These are phyloP conservation scores for Saccharomycopsis synnaedendra DNA, from an alignment of 805 yeast species.

Conservation along the genomic window DNA sequence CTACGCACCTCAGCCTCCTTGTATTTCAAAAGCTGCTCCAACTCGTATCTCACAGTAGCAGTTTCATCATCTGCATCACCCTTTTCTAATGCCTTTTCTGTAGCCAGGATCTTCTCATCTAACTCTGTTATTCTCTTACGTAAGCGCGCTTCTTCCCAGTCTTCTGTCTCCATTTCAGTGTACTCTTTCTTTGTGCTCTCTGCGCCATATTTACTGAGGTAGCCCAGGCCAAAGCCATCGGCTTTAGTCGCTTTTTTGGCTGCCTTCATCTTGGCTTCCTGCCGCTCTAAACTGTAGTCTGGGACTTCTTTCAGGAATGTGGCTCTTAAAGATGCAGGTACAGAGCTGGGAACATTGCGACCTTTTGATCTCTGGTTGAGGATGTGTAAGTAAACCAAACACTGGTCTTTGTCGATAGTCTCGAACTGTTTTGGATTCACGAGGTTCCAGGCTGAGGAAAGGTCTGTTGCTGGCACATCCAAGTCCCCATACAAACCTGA, in stretches of 20 bases:
- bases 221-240: conserved; percentile 37
- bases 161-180: conserved; percentile 47
- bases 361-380: conserved; percentile 76
- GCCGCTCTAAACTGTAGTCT: conserved; percentile 53
- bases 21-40: conserved; percentile 72
- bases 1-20: conserved; percentile 32
- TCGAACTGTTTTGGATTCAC: conserved; percentile 84
- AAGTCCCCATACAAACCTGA: conserved; percentile 59
- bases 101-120: conserved; percentile 51
- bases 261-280: conserved; percentile 19
- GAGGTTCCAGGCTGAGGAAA: conserved; percentile 86
- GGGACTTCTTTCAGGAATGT: conserved; percentile 82
- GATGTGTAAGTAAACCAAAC: conserved; percentile 79
- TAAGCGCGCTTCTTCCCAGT: conserved; percentile 86
- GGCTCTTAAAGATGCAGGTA: conserved; percentile 87
- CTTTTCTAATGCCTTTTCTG: conserved; percentile 35
- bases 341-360: conserved; percentile 79
- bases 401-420: conserved; percentile 89
- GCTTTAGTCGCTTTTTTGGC: conserved; percentile 17
- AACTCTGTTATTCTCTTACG: conserved; percentile 68
- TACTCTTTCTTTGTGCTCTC: conserved; percentile 10
- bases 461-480: conserved; percentile 73
- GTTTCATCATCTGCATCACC: conserved; percentile 21
- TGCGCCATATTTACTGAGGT: conserved; percentile 42
- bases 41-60: conserved; percentile 43